These are phyloP conservation scores for Ceratobasidium sp. DNA, from an alignment of 1,284 basidiomycete genomes.

Conservation along the genomic window DNA sequence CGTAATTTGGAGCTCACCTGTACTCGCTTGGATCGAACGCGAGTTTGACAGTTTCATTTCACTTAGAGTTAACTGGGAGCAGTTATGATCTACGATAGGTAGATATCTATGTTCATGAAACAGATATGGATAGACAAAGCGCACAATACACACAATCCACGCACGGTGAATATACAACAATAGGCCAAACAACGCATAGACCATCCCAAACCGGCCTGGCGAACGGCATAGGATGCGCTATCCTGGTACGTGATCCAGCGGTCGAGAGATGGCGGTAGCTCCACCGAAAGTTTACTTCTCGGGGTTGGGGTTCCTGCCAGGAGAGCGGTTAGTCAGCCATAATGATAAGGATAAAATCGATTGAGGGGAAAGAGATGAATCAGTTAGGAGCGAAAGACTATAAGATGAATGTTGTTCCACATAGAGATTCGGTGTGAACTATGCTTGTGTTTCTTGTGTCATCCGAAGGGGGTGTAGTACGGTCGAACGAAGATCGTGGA, in stretches of 20 bases:
- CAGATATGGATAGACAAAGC: conserved; percentile 25
- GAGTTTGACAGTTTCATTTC: no score
- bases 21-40: no score
- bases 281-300: conserved; percentile 73
- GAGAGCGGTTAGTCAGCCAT: conserved; percentile 43
- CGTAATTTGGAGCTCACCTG: no score
- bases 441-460: conserved; percentile 79
- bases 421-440: conserved; percentile 90
- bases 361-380: conserved; percentile 58
- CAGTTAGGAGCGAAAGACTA: conserved; percentile 96
- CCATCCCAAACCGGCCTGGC: not conserved
- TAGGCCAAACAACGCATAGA: conserved; percentile 13
- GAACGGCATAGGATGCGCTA: conserved; percentile 31
- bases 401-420: conserved; percentile 83
- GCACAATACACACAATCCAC: conserved; percentile 18
- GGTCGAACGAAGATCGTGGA: conserved; percentile 18
- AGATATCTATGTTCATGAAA: no score
- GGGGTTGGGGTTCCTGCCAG: conserved; percentile 81
- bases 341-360: not conserved
- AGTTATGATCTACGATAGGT: no score
- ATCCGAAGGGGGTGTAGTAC: conserved; percentile 60
- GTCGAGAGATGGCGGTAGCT: conserved; percentile 16
- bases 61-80: no score
- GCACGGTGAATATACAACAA: conserved; percentile 25
- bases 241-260: conserved; percentile 16